Conservation (phyloP, 2,329 filamentous ascomycete species). For the Parafenestella ontariensis region DNA sequence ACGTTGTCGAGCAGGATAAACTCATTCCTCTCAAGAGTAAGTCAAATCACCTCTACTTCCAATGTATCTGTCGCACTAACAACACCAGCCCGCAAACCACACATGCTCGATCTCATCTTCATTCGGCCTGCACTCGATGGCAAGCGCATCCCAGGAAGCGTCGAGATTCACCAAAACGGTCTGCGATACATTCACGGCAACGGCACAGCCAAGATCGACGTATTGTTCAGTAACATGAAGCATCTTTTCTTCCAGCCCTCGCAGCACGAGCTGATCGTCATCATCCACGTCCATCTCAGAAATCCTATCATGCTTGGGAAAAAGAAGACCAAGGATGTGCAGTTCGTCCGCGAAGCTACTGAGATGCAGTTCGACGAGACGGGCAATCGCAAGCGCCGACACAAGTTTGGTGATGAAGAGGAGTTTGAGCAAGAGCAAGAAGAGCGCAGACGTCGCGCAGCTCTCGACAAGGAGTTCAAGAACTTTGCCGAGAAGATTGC, state of each 20-base stretch:
- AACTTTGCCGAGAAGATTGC: constrained; percentile 97
- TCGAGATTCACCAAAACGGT: constrained; percentile 99
- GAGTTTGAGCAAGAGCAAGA: constrained; percentile 99
- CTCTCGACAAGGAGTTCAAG: constrained; percentile 95
- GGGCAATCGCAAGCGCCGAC: constrained; percentile 96
- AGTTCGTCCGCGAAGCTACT: constrained; percentile 97
- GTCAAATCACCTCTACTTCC: constrained; percentile 46
- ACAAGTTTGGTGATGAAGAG: constrained; percentile 96
- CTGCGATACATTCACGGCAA: constrained; percentile 85
- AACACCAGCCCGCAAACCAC: constrained; percentile 78
- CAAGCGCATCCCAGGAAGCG: constrained; percentile 92
- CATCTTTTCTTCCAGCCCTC: constrained; percentile 99
- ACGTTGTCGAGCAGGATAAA: constrained; percentile 98
- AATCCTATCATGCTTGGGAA: constrained; percentile 98
- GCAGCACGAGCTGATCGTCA: constrained; percentile 93
- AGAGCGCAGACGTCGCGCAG: constrained; percentile 87
- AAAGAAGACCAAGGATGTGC: constrained; percentile 98
- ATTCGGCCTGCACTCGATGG: constrained; percentile 94
- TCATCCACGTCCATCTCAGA: constrained; percentile 97
- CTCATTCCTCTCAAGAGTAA: constrained; percentile 90
- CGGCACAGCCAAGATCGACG: constrained; percentile 83
- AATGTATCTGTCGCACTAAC: constrained; percentile 10
- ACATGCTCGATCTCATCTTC: constrained; percentile 91
- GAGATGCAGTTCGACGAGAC: constrained; percentile 99
- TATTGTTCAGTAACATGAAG: constrained; percentile 97